A percentile compares a stretch with the other conserved stretches of the same genome.
phyloP scores from a whole-genome alignment of 1,284 basidiomycete species.

The Cutaneotrichosporon sp. region DNA sequence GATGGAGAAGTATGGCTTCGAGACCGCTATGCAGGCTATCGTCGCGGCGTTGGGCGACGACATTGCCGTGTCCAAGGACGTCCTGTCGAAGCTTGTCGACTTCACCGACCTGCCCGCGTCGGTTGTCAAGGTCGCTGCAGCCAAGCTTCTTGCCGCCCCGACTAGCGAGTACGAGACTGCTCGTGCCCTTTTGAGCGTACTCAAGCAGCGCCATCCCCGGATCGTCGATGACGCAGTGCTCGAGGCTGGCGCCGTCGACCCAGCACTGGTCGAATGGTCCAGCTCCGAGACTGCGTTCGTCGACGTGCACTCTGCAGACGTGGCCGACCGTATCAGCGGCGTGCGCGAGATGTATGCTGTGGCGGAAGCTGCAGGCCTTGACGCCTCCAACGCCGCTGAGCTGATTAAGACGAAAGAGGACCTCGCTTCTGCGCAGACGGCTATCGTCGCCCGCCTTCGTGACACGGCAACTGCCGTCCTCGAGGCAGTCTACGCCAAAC shows the following conservation, averaged over 20 bases:
- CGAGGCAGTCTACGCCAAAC: slow-evolving; percentile 59
- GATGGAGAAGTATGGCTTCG: slow-evolving; percentile 43
- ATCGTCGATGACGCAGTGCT: slow-evolving; percentile 34
- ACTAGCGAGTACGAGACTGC: slow-evolving; percentile 19
- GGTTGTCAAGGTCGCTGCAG: slow-evolving; percentile 27
- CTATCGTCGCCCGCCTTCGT: slow-evolving; percentile 57
- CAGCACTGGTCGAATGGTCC: slow-evolving; percentile 18
- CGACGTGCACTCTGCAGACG: slow-evolving; percentile 46
- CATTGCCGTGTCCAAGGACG: slow-evolving; percentile 13
- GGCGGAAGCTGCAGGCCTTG: slow-evolving; percentile 11
- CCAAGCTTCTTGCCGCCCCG: slow-evolving; percentile 23
- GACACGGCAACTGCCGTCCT: slow-evolving; percentile 62
- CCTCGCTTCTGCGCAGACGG: slow-evolving; percentile 31
- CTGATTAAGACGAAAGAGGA: slow-evolving; percentile 20
- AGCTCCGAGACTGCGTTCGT: slow-evolving; percentile 35
- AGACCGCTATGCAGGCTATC: slow-evolving; percentile 28
- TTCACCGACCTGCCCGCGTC: slow-evolving; percentile 24
- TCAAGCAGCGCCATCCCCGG: slow-evolving; percentile 42
- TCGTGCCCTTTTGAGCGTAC: slow-evolving; percentile 28
- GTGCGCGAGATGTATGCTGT: slow-evolving; percentile 40
- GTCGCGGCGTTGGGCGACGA: slow-evolving; percentile 23
- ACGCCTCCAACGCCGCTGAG: slow-evolving; percentile 9
- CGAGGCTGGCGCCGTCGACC: slow-evolving; percentile 13
- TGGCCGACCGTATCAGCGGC: slow-evolving; percentile 43
- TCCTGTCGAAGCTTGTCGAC: slow-evolving; percentile 29